Evolutionary conservation across 148 eudicot species (phyloP).

Genomic region (Rhododendron henanense): DNA sequence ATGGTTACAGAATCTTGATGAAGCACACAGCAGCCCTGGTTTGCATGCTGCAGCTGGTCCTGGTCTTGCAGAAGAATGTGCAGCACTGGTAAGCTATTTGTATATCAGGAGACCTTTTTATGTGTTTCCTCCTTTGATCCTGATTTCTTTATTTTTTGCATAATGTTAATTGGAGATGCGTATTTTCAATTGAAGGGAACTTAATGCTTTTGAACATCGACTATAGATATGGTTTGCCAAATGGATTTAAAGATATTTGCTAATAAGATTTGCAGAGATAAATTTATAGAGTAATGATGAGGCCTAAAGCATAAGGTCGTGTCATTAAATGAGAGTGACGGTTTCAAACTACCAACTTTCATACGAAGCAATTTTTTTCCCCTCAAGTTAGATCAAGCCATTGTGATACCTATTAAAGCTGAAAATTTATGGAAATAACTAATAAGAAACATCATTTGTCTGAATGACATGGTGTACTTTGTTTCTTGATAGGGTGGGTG

Average conservation of each 20-base stretch:
- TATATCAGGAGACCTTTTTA: not conserved
- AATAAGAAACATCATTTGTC: not conserved
- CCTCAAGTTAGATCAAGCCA: not conserved
- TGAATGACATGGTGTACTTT: not conserved
- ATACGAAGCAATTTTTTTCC: not conserved
- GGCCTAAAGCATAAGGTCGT: not conserved
- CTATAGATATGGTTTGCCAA: not conserved
- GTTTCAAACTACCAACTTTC: not conserved
- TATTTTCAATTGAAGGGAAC: not conserved
- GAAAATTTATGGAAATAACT: not conserved
- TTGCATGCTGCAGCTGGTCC: slow-evolving; percentile 98
- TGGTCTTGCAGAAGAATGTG: slow-evolving; percentile 96
- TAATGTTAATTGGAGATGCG: not conserved
- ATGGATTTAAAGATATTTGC: not conserved
- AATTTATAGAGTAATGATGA: not conserved
- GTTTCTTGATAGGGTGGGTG: slow-evolving; percentile 85
- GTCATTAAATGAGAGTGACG: not conserved
- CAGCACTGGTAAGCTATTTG: slow-evolving; percentile 58
- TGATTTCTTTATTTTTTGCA: not conserved
- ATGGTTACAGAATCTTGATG: slow-evolving; percentile 76
- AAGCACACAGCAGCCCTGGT: slow-evolving; percentile 97
- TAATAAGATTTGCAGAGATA: not conserved
- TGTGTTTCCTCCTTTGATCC: not conserved
- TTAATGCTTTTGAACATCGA: not conserved
- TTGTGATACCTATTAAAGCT: not conserved